Percentiles rank a stretch among this genome's conserved stretches.
phyloP scores from a whole-genome alignment of 2,329 filamentous ascomycete genomes.

The Fusarium nurragi region DNA sequence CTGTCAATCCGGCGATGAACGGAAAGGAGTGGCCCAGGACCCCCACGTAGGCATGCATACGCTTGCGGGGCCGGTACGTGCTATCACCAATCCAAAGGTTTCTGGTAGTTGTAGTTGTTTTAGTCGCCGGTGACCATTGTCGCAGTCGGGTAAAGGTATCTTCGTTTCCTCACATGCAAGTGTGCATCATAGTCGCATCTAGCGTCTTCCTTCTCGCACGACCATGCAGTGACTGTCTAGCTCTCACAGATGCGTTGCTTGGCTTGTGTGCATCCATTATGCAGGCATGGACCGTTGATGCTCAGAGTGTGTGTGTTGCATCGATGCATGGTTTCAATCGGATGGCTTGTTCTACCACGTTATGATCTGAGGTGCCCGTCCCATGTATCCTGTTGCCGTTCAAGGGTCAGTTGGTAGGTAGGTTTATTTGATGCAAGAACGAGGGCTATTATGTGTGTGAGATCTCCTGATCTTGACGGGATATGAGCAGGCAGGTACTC shows the following conservation, averaged over 20 bases:
- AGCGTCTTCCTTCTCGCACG: background rate
- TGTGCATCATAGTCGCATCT: background rate
- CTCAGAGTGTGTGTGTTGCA: conserved; percentile 10
- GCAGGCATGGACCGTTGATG: conserved; percentile 13
- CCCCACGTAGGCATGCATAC: conserved; percentile 1
- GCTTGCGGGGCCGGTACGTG: too few species aligned
- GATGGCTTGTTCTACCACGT: background rate
- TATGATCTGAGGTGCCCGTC: conserved; percentile 9
- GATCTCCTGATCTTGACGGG: conserved; percentile 39
- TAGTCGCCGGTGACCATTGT: background rate
- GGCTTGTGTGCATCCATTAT: background rate
- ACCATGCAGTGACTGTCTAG: background rate
- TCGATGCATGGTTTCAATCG: background rate
- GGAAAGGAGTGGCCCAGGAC: background rate
- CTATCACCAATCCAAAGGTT: background rate
- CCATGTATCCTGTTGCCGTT: background rate
- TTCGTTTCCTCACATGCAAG: background rate
- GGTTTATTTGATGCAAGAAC: conserved; percentile 3
- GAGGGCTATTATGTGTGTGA: conserved; percentile 15
- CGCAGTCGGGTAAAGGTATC: conserved; percentile 2
- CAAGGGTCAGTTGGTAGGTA: conserved; percentile 2
- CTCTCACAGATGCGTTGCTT: background rate
- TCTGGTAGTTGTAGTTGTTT: background rate
- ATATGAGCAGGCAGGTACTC: background rate
- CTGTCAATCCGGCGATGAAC: background rate